Evolutionary conservation across 2,329 filamentous ascomycete species (phyloP).

Genomic region (Chrysoporthe cubensis): DNA sequence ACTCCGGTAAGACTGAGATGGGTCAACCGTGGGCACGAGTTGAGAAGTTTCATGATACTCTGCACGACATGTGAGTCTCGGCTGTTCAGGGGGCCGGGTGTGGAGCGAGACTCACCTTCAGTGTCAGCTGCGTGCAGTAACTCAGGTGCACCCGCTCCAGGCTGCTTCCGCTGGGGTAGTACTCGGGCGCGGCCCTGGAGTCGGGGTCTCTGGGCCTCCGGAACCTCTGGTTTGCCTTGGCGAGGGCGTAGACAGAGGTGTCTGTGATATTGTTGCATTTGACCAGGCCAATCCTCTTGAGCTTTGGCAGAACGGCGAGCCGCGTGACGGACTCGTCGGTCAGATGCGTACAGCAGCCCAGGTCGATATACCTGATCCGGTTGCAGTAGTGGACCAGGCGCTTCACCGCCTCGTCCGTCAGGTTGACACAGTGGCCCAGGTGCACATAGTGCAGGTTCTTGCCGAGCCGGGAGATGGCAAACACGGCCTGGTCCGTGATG

Average conservation of each 20-base stretch:
- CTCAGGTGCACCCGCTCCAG: conserved; percentile 94
- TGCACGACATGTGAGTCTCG: conserved; percentile 47
- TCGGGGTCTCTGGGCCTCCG: conserved; percentile 53
- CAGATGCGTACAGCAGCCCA: conserved; percentile 90
- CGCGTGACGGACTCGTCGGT: conserved; percentile 87
- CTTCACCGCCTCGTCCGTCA: conserved; percentile 88
- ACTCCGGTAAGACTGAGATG: conserved; percentile 95
- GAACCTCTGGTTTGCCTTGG: conserved; percentile 65
- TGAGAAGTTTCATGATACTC: conserved; percentile 89
- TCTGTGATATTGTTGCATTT: conserved; percentile 94
- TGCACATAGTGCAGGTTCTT: conserved; percentile 98
- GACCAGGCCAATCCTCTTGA: conserved; percentile 92
- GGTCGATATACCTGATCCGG: conserved; percentile 93
- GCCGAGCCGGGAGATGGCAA: conserved; percentile 83
- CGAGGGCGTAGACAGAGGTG: conserved; percentile 82
- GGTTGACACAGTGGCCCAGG: conserved; percentile 87
- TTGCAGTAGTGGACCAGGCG: conserved; percentile 85
- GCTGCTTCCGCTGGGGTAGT: conserved; percentile 63
- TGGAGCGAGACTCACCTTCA: conserved; percentile 63
- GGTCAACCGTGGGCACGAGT: conserved; percentile 88
- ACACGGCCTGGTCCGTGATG: conserved; percentile 86
- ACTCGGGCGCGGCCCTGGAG: conserved; percentile 52
- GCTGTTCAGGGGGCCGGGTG: neutral
- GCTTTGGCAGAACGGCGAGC: conserved; percentile 84
- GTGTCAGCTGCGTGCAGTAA: conserved; percentile 85